A percentile compares a stretch with the other conserved stretches of the same genome.
phyloP scores from a whole-genome alignment of 2,329 filamentous ascomycete genomes.

The Atkinsonella hypoxylon region DNA sequence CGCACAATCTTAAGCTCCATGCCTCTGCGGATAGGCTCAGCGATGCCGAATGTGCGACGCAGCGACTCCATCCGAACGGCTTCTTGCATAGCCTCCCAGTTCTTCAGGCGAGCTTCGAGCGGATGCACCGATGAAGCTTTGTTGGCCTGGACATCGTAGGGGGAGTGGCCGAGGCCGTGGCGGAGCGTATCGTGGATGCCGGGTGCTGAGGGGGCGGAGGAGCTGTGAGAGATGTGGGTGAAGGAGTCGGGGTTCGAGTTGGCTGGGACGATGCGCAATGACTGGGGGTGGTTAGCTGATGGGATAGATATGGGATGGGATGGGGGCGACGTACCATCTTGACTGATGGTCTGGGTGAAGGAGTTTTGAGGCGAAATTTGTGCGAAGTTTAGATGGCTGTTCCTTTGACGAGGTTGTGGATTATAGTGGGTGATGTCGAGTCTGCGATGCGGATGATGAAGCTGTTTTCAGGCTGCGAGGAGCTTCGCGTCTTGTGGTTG shows the following conservation, averaged over 20 bases:
- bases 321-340: slow-evolving; percentile 35
- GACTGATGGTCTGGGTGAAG: slow-evolving; percentile 8
- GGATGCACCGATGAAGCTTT: slow-evolving; percentile 60
- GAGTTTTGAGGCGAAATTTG: too few relatives aligned
- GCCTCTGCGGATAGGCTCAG: slow-evolving; percentile 79
- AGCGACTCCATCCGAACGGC: slow-evolving; percentile 77
- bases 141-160: slow-evolving; percentile 32
- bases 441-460: slow-evolving; percentile 2
- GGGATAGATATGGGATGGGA: not conserved
- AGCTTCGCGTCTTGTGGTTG: slow-evolving; percentile 15
- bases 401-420: not conserved
- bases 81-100: slow-evolving; percentile 87
- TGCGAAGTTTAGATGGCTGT: too few relatives aligned
- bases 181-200: slow-evolving; percentile 92
- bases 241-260: slow-evolving; percentile 53
- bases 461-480: slow-evolving; percentile 15
- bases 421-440: not conserved
- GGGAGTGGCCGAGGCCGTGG: slow-evolving; percentile 59
- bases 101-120: slow-evolving; percentile 76
- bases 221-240: slow-evolving; percentile 47
- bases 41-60: slow-evolving; percentile 78
- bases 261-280: slow-evolving; percentile 78
- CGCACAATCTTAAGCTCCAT: slow-evolving; percentile 91
- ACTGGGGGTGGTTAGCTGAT: slow-evolving; percentile 35
- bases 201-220: slow-evolving; percentile 77